A percentile compares a stretch with the other conserved stretches of the same genome.
phyloP scores from a whole-genome alignment of 306 rosid species.

The Gleditsia sinensis region DNA sequence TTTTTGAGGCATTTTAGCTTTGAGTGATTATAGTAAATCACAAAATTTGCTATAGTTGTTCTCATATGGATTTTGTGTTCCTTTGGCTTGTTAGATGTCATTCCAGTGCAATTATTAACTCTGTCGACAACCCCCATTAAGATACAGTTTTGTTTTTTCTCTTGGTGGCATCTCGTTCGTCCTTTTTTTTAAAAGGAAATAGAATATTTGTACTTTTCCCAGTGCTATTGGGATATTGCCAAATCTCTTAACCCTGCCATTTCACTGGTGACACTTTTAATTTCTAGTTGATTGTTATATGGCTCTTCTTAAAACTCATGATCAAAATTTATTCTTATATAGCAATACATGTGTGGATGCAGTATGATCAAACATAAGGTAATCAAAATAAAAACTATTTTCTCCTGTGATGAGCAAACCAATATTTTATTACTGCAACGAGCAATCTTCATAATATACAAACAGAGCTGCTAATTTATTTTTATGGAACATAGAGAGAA shows the following conservation, averaged over 20 bases:
- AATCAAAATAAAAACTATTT: background rate
- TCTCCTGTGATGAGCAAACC: background rate
- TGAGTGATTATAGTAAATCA: conserved; percentile 37
- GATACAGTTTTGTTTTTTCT: conserved; percentile 40
- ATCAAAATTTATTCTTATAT: too few species aligned
- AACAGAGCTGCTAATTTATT: background rate
- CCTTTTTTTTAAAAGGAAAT: too few species aligned
- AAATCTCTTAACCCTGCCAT: background rate
- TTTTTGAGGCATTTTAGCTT: conserved; percentile 41
- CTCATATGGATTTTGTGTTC: conserved; percentile 26
- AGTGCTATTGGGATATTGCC: background rate
- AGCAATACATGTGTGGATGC: background rate
- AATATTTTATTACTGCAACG: background rate
- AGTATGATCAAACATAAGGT: background rate
- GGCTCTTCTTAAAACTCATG: background rate
- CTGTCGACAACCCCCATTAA: conserved; percentile 37
- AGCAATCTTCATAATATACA: background rate
- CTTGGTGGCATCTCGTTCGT: background rate
- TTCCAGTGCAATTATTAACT: conserved; percentile 31
- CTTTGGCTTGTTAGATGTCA: conserved; percentile 30
- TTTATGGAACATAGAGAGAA: too few species aligned
- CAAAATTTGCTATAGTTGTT: conserved; percentile 38
- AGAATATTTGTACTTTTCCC: background rate
- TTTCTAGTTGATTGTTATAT: background rate
- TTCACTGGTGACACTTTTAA: too few species aligned